phyloP scores from a whole-genome alignment of 2,329 filamentous ascomycete species.

The Dactylellina haptotyla region DNA sequence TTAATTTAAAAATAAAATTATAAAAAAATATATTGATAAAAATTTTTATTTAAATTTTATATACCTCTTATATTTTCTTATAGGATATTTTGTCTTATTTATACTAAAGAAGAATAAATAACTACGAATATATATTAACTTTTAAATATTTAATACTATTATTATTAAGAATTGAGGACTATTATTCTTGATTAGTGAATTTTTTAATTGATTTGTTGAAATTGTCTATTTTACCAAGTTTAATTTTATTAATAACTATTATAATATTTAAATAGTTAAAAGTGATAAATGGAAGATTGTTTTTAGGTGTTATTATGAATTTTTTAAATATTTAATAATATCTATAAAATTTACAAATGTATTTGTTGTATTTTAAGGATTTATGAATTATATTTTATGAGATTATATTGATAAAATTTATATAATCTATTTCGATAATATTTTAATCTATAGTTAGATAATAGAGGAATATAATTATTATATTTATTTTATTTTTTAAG shows the following conservation, averaged over 20 bases:
- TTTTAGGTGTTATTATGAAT: background rate
- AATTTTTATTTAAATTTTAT: background rate
- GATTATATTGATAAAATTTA: slow-evolving; percentile 17
- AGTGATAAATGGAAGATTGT: background rate
- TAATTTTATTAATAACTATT: slow-evolving; percentile 12
- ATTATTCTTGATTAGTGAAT: slow-evolving; percentile 2
- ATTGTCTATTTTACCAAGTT: background rate
- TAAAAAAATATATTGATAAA: slow-evolving; percentile 3
- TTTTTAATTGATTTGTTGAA: background rate
- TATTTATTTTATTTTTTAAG: background rate
- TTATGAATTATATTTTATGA: slow-evolving; percentile 1
- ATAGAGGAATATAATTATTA: slow-evolving; percentile 4
- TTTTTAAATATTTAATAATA: slow-evolving; percentile 11
- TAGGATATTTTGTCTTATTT: slow-evolving; percentile 5
- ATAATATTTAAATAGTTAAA: slow-evolving; percentile 1
- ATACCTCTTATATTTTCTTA: background rate
- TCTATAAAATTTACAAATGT: background rate
- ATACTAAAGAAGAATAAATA: slow-evolving; percentile 4
- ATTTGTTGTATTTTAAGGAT: slow-evolving; percentile 6
- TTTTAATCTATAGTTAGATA: slow-evolving; percentile 10
- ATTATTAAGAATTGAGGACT: background rate
- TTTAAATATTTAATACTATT: background rate
- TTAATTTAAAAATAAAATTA: slow-evolving; percentile 1
- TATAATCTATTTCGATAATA: slow-evolving; percentile 5
- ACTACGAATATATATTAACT: background rate